These are phyloP conservation scores for Lentinula novae-zelandiae DNA, from an alignment of 1,284 basidiomycete genomes.

Conservation along the genomic window DNA sequence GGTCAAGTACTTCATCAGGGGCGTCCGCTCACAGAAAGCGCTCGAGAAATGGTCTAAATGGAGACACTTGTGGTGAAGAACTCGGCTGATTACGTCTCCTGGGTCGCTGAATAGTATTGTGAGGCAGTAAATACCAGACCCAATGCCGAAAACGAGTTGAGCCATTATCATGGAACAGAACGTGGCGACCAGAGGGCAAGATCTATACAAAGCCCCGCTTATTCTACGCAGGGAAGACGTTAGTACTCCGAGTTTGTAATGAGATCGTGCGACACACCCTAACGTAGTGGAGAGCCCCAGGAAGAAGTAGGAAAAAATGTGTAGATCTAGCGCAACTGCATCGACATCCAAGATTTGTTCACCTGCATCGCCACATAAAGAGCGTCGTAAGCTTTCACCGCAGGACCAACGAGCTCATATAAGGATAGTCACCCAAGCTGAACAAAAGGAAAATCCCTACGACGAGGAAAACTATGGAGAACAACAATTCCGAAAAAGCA, in stretches of 20 bases:
- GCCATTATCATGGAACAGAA: constrained; percentile 4
- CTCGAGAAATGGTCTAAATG: background rate
- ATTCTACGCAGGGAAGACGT: background rate
- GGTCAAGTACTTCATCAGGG: constrained; percentile 2
- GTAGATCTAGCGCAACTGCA: background rate
- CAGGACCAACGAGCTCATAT: too few relatives aligned
- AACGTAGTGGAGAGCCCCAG: background rate
- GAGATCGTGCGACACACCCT: background rate
- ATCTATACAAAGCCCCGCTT: background rate
- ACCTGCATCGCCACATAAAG: background rate
- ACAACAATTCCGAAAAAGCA: constrained; percentile 2
- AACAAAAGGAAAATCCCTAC: background rate
- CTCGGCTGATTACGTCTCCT: background rate
- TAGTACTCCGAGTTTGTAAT: background rate
- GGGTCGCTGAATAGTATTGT: constrained; percentile 1
- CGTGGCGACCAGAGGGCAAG: background rate
- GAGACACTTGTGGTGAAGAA: background rate
- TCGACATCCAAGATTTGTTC: constrained; percentile 1
- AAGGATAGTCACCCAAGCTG: background rate
- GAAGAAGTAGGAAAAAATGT: constrained; percentile 1
- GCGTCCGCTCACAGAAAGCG: constrained; percentile 1
- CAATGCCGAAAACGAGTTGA: constrained; percentile 3
- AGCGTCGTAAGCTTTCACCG: background rate
- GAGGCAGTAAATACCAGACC: constrained; percentile 1
- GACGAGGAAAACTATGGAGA: background rate